A percentile compares a stretch with the other conserved stretches of the same genome.
phyloP scores from a whole-genome alignment of 2,329 filamentous ascomycete species.

The Boeremia lycopersici region DNA sequence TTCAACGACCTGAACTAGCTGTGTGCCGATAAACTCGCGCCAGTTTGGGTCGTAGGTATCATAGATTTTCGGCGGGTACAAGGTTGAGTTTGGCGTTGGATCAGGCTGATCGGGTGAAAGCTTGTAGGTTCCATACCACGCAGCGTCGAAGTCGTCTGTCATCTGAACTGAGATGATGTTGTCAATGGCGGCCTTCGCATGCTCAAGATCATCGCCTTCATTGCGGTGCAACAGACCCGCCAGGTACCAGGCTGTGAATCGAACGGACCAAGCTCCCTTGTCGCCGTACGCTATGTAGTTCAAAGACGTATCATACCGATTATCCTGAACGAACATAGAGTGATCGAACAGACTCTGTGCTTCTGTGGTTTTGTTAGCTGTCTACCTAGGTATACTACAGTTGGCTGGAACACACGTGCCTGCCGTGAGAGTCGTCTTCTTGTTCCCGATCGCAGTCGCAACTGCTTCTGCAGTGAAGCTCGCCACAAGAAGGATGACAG shows the following conservation, averaged over 20 bases:
- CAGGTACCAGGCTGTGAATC: constrained; percentile 54
- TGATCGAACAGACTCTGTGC: constrained; percentile 24
- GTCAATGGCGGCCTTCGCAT: constrained; percentile 45
- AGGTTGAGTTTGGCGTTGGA: constrained; percentile 6
- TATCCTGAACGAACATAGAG: constrained; percentile 35
- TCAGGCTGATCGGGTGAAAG: constrained; percentile 15
- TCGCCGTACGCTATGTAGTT: constrained; percentile 52
- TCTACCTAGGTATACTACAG: neutral
- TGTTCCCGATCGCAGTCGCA: constrained; percentile 3
- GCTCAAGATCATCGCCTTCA: constrained; percentile 44
- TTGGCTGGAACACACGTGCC: neutral
- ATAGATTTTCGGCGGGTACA: constrained; percentile 12
- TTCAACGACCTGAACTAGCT: constrained; percentile 47
- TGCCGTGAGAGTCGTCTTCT: neutral
- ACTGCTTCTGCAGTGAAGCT: neutral
- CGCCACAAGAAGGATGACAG: neutral
- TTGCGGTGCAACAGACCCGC: constrained; percentile 48
- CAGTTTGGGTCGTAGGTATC: constrained; percentile 38
- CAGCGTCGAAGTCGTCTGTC: constrained; percentile 46
- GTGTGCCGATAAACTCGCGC: constrained; percentile 48
- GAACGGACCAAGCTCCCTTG: constrained; percentile 51
- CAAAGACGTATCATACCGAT: constrained; percentile 51
- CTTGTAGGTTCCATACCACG: constrained; percentile 23
- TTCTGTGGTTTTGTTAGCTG: constrained; percentile 5
- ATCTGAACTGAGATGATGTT: constrained; percentile 47